These are phyloP conservation scores for Colletotrichum caudatum DNA, from an alignment of 2,329 filamentous ascomycete genomes.

Conservation along the genomic window DNA sequence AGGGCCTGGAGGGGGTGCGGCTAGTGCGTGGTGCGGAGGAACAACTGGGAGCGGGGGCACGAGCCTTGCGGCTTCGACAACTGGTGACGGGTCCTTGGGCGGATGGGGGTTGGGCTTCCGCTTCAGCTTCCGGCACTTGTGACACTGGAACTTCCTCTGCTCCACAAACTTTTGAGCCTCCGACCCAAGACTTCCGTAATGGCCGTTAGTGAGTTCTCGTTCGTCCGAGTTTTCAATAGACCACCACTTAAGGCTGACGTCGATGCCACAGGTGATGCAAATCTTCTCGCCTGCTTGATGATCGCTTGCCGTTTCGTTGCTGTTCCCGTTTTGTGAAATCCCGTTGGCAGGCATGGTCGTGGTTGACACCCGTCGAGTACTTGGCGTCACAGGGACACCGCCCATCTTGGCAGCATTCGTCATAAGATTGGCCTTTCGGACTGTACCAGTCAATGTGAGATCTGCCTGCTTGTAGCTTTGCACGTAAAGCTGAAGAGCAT, in stretches of 20 bases:
- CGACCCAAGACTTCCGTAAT: slow-evolving; percentile 62
- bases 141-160: slow-evolving; percentile 76
- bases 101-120: slow-evolving; percentile 56
- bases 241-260: slow-evolving; percentile 83
- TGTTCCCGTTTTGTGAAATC: slow-evolving; percentile 28
- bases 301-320: slow-evolving; percentile 15
- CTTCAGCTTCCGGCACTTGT: slow-evolving; percentile 75
- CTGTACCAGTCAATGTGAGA: slow-evolving; percentile 87
- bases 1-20: slow-evolving; percentile 42
- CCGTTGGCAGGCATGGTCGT: slow-evolving; percentile 53
- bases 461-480: slow-evolving; percentile 96
- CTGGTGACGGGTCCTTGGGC: slow-evolving; percentile 30
- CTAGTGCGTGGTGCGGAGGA: slow-evolving; percentile 45
- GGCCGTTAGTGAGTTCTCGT: slow-evolving; percentile 64
- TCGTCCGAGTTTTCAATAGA: slow-evolving; percentile 65
- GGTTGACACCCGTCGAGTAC: slow-evolving; percentile 68
- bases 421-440: slow-evolving; percentile 88
- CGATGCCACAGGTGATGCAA: slow-evolving; percentile 74
- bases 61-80: slow-evolving; percentile 27
- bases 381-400: slow-evolving; percentile 49
- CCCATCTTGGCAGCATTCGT: slow-evolving; percentile 71
- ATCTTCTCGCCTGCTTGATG: slow-evolving; percentile 62
- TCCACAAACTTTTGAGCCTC: slow-evolving; percentile 70
- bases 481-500: slow-evolving; percentile 86
- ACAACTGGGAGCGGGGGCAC: slow-evolving; percentile 45